Evolutionary conservation across 2,329 filamentous ascomycete genomes (phyloP).

Genomic region (Venturia effusa): DNA sequence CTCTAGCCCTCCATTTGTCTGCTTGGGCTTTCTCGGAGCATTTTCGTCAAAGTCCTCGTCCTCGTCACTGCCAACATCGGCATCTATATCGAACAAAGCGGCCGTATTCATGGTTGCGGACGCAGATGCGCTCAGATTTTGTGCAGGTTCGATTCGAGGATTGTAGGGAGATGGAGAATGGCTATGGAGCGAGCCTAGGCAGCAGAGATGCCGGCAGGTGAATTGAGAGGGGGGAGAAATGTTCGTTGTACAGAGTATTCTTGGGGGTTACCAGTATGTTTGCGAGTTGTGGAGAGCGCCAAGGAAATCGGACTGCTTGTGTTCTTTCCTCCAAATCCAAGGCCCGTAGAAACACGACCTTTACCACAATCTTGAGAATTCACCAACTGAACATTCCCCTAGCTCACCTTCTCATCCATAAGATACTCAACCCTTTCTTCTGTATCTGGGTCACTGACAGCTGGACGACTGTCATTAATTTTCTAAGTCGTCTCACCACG

Average conservation of each 20-base stretch:
- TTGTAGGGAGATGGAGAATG: not conserved
- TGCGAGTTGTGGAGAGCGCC: not conserved
- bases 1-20: slow-evolving; percentile 43
- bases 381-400: no score
- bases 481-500: no score
- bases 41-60: slow-evolving; percentile 61
- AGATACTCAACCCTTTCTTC: no score
- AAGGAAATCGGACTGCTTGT: not conserved
- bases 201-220: not conserved
- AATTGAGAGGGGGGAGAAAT: not conserved
- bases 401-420: no score
- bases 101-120: not conserved
- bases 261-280: not conserved
- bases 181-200: not conserved
- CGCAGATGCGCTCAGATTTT: not conserved
- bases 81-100: slow-evolving; percentile 66
- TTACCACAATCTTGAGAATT: no score
- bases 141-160: not conserved
- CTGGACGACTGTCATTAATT: no score
- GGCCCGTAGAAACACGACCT: no score
- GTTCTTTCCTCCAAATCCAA: no score
- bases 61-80: slow-evolving; percentile 75
- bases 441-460: no score
- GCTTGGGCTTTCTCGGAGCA: slow-evolving; percentile 29
- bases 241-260: not conserved